These are phyloP conservation scores for Amoebophrya sp. DNA, from an alignment of 169 alveolate genomes.

Conservation along the genomic window DNA sequence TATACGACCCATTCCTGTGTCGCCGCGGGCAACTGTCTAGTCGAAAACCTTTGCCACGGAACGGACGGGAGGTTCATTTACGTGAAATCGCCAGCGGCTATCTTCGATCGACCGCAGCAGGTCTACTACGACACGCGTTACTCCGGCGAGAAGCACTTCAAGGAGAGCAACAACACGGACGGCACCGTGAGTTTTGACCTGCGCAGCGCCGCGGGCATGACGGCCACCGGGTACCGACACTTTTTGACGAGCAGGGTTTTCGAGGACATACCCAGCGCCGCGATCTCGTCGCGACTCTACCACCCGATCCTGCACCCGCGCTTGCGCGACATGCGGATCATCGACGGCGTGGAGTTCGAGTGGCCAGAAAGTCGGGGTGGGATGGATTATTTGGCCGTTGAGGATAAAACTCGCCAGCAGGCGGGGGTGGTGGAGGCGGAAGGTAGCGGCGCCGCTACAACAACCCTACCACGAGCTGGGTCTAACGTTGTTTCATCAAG, in stretches of 20 bases:
- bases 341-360: not conserved
- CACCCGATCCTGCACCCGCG: not conserved
- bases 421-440: no score
- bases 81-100: conserved; percentile 6
- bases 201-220: not conserved
- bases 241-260: not conserved
- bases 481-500: no score
- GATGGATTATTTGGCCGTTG: no score
- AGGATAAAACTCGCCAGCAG: no score
- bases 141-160: not conserved
- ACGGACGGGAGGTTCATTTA: not conserved
- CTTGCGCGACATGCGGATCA: not conserved
- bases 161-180: not conserved
- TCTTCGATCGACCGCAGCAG: not conserved
- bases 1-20: not conserved
- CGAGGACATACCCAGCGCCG: not conserved
- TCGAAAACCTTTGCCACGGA: not conserved
- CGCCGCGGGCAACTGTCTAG: not conserved
- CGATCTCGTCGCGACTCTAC: not conserved
- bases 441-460: no score
- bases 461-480: no score
- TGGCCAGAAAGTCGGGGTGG: no score
- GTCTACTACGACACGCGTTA: conserved; percentile 1
- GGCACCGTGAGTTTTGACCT: not conserved
- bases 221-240: not conserved